Conservation (phyloP, 306 rosid species). For the Lotus japonicus region DNA sequence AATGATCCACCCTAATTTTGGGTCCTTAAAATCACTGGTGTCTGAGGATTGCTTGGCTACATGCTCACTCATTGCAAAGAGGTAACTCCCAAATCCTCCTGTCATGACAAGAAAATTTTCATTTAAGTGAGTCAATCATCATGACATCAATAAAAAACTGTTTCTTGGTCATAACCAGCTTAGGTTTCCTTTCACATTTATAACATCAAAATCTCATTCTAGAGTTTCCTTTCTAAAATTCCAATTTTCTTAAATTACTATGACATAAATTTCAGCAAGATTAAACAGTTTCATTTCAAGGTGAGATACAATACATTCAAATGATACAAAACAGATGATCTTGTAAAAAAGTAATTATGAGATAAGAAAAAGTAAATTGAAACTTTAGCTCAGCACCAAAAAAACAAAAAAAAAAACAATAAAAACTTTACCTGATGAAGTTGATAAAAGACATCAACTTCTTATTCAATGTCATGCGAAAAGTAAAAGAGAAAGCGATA, state of each 20-base stretch:
- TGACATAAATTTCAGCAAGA: background rate
- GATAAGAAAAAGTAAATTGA: background rate
- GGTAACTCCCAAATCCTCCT: slow-evolving; percentile 56
- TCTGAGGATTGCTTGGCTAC: slow-evolving; percentile 27
- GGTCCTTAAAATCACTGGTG: slow-evolving; percentile 31
- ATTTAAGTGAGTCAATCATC: too few species aligned
- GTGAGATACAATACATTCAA: background rate
- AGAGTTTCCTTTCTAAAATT: background rate
- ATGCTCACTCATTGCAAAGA: slow-evolving; percentile 43
- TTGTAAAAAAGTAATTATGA: background rate
- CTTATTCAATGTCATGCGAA: background rate
- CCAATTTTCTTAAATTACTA: background rate
- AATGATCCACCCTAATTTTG: slow-evolving; percentile 41
- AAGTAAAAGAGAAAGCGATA: background rate
- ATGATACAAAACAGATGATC: background rate
- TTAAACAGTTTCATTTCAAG: slow-evolving; percentile 4
- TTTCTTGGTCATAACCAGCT: background rate
- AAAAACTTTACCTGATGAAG: background rate
- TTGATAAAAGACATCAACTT: background rate
- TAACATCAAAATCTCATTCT: slow-evolving; percentile 10
- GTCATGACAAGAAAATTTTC: background rate
- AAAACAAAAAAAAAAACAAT: too few species aligned
- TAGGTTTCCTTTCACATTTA: slow-evolving; percentile 6
- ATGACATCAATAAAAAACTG: background rate
- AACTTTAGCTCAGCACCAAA: background rate